Evolutionary conservation across 2,329 filamentous ascomycete genomes (phyloP).

Genomic region (Dendryphion nanum): DNA sequence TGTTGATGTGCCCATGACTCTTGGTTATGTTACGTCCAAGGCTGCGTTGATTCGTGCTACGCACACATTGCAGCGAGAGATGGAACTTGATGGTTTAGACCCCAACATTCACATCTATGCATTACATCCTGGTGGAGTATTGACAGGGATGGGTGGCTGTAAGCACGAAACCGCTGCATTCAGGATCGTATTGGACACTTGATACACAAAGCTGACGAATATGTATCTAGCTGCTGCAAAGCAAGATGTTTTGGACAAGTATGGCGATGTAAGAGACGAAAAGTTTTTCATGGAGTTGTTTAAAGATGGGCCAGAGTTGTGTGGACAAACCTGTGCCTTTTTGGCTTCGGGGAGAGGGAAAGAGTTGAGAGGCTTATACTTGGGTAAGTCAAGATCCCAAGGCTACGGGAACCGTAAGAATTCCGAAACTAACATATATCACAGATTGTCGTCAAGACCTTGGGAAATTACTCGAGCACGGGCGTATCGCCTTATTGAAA

Average conservation of each 20-base stretch:
- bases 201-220: conserved; percentile 3
- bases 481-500: conserved; percentile 24
- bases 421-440: neutral
- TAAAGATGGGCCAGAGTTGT: conserved; percentile 25
- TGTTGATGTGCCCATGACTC: conserved; percentile 30
- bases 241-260: conserved; percentile 25
- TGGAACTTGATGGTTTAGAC: conserved; percentile 26
- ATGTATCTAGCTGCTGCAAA: conserved; percentile 13
- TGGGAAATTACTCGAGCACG: conserved; percentile 17
- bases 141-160: conserved; percentile 26
- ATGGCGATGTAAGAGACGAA: conserved; percentile 25
- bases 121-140: conserved; percentile 31
- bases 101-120: conserved; percentile 28
- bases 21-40: conserved; percentile 28
- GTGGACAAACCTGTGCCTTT: conserved; percentile 31
- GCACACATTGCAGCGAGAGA: conserved; percentile 29
- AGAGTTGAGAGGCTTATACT: conserved; percentile 24
- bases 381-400: conserved; percentile 14
- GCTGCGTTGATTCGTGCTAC: conserved; percentile 28
- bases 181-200: neutral
- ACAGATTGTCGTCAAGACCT: conserved; percentile 33
- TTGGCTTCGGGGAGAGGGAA: conserved; percentile 26
- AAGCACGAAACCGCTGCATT: conserved; percentile 9
- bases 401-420: neutral
- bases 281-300: conserved; percentile 24